phyloP scores from a whole-genome alignment of 352 stramenopile genomes.

The Phytophthora pluvialis region DNA sequence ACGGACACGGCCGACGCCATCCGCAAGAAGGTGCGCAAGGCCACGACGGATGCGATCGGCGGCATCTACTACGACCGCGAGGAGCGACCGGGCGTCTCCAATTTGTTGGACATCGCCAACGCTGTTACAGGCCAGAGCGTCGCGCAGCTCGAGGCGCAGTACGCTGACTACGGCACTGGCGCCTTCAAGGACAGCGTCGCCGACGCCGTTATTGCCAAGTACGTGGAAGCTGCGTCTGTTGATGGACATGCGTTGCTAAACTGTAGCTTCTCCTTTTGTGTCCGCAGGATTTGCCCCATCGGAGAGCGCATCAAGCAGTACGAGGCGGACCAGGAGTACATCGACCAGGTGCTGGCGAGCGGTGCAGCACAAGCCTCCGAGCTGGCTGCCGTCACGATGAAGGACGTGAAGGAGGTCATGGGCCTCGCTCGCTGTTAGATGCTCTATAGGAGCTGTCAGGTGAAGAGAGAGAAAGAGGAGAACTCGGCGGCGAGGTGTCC shows the following conservation, averaged over 20 bases:
- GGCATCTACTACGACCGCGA: conserved; percentile 91
- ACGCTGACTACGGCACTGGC: conserved; percentile 73
- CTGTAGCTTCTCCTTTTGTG: conserved; percentile 8
- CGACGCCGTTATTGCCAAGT: conserved; percentile 95
- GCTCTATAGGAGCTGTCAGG: neutral
- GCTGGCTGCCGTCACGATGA: conserved; percentile 73
- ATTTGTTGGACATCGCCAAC: conserved; percentile 94
- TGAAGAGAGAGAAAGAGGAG: no score
- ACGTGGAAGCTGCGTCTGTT: conserved; percentile 14
- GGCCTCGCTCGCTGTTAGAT: conserved; percentile 45
- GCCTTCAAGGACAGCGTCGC: conserved; percentile 96
- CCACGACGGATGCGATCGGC: conserved; percentile 87
- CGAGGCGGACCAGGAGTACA: conserved; percentile 90
- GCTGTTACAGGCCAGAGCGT: conserved; percentile 76
- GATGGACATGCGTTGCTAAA: no score
- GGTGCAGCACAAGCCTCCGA: conserved; percentile 76
- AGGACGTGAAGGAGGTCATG: conserved; percentile 79
- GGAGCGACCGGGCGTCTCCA: conserved; percentile 94
- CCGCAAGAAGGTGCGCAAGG: conserved; percentile 89
- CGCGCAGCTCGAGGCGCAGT: conserved; percentile 76
- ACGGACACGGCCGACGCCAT: conserved; percentile 76
- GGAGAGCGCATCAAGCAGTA: conserved; percentile 94
- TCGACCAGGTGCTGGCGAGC: conserved; percentile 90
- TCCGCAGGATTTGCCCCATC: conserved; percentile 91
- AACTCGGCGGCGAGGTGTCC: neutral